Evolutionary conservation across 2,329 filamentous ascomycete species (phyloP).

Genomic region (Lasiodiplodia theobromae): DNA sequence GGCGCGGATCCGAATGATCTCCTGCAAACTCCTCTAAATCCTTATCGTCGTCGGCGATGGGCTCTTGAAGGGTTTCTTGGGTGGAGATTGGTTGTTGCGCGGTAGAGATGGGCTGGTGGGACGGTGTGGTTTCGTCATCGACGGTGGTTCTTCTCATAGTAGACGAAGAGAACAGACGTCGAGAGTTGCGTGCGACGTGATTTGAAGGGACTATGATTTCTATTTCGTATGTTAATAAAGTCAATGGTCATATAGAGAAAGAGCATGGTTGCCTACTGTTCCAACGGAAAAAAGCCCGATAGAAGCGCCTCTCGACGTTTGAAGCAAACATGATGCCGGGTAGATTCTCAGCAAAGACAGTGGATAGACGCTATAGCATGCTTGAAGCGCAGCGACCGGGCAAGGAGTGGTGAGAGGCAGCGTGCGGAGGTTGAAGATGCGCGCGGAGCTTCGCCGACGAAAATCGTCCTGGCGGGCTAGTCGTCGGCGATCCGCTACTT

Average conservation of each 20-base stretch:
- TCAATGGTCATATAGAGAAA: neutral
- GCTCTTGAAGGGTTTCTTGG: neutral
- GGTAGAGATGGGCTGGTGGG: neutral
- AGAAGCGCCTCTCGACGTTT: constrained; percentile 48
- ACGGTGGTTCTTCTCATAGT: neutral
- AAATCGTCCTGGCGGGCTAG: constrained; percentile 28
- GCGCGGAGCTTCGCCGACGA: constrained; percentile 21
- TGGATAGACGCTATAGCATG: neutral
- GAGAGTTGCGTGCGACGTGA: neutral
- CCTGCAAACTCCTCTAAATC: neutral
- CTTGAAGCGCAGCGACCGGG: neutral
- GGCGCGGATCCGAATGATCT: neutral
- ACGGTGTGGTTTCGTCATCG: neutral
- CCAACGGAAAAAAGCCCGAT: constrained; percentile 55
- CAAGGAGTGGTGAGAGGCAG: neutral
- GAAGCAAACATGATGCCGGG: constrained; percentile 2
- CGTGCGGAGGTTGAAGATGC: neutral
- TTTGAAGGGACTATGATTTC: neutral
- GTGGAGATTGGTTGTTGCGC: neutral
- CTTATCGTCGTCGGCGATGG: neutral
- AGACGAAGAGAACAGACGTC: neutral
- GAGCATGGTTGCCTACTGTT: constrained; percentile 32
- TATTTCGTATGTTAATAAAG: neutral
- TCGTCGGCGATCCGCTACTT: neutral
- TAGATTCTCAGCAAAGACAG: too few relatives aligned